Evolutionary conservation across 108 stramenopile genomes (phyloP), one percentile per base, ranked within the genome.

Genomic region (Mayamaea pseudoterrestris): DNA sequence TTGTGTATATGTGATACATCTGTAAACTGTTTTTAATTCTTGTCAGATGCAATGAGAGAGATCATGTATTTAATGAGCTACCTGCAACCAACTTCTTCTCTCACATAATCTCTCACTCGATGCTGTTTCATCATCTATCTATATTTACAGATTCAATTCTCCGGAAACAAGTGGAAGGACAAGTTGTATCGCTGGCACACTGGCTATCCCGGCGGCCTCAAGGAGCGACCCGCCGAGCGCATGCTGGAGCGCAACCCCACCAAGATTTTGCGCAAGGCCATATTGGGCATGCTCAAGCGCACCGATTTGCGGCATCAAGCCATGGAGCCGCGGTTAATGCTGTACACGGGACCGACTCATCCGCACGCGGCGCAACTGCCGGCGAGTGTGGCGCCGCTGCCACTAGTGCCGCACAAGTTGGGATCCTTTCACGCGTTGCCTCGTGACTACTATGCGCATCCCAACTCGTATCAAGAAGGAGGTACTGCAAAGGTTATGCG

Each of bases 151-250:
- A 84, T 95, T 14, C 60, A 84, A 26, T 84, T 96, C 55, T 68
- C 90, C 5, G 95, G 95, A 5, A 74, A 92, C 30, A 97, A 95
- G 53, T 83, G 86, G 89, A 62, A 72, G 11, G 65, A 90, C 17
- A 97, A 97, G 69, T 25, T 91, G 30, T 97, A 93, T 61, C 57
- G 73, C 40, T 95, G 95, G 95, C 95, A 96, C 66, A 90, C 93
- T 2, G 90, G 90, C 21, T 94, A 84, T 66, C 93, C 93, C 29
- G 96, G 96, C 17, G 96, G 96, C 3, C 46, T 97, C 34, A 92
- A 90, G 66, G 50, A 87, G 50, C 80, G 93, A 5, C 45, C 67
- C 2, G 90, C 93, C 16, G 57, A 67, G 23, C 80, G 89, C 31
- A 80, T 89, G 83, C 62, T 79, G 55, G 76, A 80, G 29, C 66